Conservation (phyloP, 805 yeast genomes). For the Ogataea haglerorum region DNA sequence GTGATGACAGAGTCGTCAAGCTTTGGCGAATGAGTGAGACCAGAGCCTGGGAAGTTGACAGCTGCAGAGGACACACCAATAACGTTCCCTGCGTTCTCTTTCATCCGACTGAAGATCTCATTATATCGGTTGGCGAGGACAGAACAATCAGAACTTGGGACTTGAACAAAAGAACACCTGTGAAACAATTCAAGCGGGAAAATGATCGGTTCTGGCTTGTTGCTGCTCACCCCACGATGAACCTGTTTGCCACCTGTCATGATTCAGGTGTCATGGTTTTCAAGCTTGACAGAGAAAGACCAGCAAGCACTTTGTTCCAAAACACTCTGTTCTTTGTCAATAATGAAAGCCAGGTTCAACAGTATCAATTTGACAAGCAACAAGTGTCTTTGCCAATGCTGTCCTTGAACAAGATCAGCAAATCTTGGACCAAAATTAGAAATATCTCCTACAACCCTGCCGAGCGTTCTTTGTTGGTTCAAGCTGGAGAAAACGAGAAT, state of each 20-base stretch:
- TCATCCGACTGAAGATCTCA: constrained; percentile 91
- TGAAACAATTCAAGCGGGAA: constrained; percentile 91
- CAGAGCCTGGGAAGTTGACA: constrained; percentile 96
- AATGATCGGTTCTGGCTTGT: constrained; percentile 93
- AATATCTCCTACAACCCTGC: constrained; percentile 88
- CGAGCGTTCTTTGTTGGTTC: constrained; percentile 80
- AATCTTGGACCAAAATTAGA: constrained; percentile 81
- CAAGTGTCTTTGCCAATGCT: constrained; percentile 73
- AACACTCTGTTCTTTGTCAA: constrained; percentile 74
- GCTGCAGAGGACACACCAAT: constrained; percentile 96
- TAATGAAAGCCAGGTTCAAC: constrained; percentile 81
- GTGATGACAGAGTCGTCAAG: constrained; percentile 93
- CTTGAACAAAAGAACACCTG: constrained; percentile 86
- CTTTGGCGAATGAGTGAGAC: constrained; percentile 97
- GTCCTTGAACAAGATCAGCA: constrained; percentile 80
- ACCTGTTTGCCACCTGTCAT: constrained; percentile 93
- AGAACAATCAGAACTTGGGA: constrained; percentile 97
- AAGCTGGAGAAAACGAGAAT: constrained; percentile 67
- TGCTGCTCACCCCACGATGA: constrained; percentile 84
- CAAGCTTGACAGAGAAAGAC: constrained; percentile 96
- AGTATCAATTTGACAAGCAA: constrained; percentile 64
- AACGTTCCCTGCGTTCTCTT: constrained; percentile 85
- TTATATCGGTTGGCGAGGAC: constrained; percentile 92
- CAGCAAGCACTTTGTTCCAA: constrained; percentile 74
- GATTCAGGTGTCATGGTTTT: constrained; percentile 98